phyloP scores from a whole-genome alignment of 768 basidiomycete genomes.

The Tricholoma matsutake region DNA sequence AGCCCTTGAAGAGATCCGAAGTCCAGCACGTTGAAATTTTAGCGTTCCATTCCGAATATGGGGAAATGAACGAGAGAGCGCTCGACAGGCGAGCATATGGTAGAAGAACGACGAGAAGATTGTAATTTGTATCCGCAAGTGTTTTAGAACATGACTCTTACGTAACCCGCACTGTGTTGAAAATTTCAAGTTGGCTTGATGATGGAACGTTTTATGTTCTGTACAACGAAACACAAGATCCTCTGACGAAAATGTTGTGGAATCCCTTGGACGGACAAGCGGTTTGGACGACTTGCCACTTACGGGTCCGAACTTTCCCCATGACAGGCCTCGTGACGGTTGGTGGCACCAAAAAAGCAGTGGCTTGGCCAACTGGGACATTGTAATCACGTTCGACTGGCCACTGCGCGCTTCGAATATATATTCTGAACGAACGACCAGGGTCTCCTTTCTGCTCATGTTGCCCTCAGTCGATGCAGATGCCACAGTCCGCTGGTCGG shows the following conservation, averaged over 20 bases:
- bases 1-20: constrained; percentile 9
- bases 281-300: not conserved
- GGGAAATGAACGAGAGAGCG: constrained; percentile 23
- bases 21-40: constrained; percentile 10
- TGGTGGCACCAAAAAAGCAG: not conserved
- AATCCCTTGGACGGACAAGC: not conserved
- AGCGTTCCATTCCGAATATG: constrained; percentile 15
- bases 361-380: not conserved
- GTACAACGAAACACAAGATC: not conserved
- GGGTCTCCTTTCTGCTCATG: not conserved
- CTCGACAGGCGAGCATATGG: constrained; percentile 31
- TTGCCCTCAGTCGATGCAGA: not conserved
- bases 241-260: not conserved
- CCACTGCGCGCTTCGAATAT: not conserved
- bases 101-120: constrained; percentile 6
- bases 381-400: not conserved
- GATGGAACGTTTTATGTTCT: too few species aligned
- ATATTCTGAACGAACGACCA: not conserved
- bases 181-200: too few species aligned
- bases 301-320: not conserved
- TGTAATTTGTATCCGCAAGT: not conserved
- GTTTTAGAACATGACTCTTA: not conserved
- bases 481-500: not conserved
- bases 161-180: not conserved
- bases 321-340: not conserved